These are phyloP conservation scores for Alternaria tenuissima DNA, from an alignment of 2,329 filamentous ascomycete genomes.

Conservation along the genomic window DNA sequence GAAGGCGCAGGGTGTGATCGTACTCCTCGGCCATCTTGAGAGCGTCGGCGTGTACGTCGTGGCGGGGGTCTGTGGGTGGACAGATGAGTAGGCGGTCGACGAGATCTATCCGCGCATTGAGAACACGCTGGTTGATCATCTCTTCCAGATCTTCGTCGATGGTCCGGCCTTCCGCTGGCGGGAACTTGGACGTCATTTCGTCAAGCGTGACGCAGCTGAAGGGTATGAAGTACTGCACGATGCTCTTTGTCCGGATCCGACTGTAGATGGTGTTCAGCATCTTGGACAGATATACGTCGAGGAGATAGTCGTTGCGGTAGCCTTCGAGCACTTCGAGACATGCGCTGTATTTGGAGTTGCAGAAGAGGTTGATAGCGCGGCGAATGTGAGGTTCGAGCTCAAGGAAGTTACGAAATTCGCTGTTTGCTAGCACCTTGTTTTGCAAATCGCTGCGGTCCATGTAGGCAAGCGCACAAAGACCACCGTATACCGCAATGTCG, in stretches of 20 bases:
- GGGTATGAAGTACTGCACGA: slow-evolving; percentile 89
- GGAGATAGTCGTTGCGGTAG: slow-evolving; percentile 84
- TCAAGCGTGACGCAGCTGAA: slow-evolving; percentile 87
- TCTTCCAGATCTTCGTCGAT: slow-evolving; percentile 77
- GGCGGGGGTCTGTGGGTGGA: slow-evolving; percentile 70
- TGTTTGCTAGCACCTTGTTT: slow-evolving; percentile 80
- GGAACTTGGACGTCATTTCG: slow-evolving; percentile 81
- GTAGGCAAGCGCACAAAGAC: slow-evolving; percentile 86
- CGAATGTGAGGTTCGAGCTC: slow-evolving; percentile 94
- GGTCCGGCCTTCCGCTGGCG: slow-evolving; percentile 54
- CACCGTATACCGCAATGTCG: slow-evolving; percentile 91
- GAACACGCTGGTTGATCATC: slow-evolving; percentile 76
- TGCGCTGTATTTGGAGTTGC: slow-evolving; percentile 85
- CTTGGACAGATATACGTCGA: slow-evolving; percentile 84
- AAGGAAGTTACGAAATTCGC: slow-evolving; percentile 83
- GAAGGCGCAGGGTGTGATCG: slow-evolving; percentile 76
- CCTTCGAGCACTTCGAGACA: slow-evolving; percentile 84
- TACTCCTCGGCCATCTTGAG: slow-evolving; percentile 75
- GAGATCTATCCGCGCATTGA: slow-evolving; percentile 84
- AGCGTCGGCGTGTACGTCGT: slow-evolving; percentile 73
- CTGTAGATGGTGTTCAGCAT: slow-evolving; percentile 76
- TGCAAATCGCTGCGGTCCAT: slow-evolving; percentile 84
- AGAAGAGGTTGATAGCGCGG: slow-evolving; percentile 87
- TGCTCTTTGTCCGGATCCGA: slow-evolving; percentile 85
- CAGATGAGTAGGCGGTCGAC: slow-evolving; percentile 82